Evolutionary conservation across 208 protist species (phyloP).

Genomic region (Trypanosoma melophagium): DNA sequence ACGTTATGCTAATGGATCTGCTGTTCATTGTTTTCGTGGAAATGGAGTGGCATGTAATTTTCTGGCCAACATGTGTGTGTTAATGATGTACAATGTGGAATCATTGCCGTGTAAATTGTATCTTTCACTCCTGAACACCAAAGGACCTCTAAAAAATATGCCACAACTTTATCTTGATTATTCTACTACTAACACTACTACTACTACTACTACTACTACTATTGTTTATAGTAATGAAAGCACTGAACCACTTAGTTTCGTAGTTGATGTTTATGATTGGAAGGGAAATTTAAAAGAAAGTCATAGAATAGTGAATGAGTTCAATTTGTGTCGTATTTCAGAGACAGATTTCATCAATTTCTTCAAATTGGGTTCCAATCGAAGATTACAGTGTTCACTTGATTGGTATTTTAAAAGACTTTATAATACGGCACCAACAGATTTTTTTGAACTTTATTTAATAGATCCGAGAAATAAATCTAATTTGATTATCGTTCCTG

Average conservation of each 20-base stretch:
- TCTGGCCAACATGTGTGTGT: slow-evolving; percentile 76
- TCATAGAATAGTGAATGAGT: slow-evolving; percentile 35
- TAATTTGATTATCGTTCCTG: slow-evolving; percentile 62
- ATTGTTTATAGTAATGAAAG: slow-evolving; percentile 10
- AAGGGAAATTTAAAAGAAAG: slow-evolving; percentile 59
- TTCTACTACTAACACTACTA: slow-evolving; percentile 55
- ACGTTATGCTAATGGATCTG: slow-evolving; percentile 40
- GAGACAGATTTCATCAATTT: slow-evolving; percentile 39
- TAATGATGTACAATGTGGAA: slow-evolving; percentile 51
- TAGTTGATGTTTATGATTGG: slow-evolving; percentile 53
- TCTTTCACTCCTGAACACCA: slow-evolving; percentile 30
- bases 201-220: slow-evolving; percentile 14
- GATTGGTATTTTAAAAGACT: slow-evolving; percentile 49
- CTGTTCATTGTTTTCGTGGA: slow-evolving; percentile 44
- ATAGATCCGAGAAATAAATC: slow-evolving; percentile 48
- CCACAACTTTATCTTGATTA: too few species aligned
- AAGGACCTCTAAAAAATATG: slow-evolving; percentile 15
- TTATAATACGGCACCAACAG: slow-evolving; percentile 24
- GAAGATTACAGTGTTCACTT: slow-evolving; percentile 33
- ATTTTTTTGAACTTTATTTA: slow-evolving; percentile 79
- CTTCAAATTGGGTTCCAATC: slow-evolving; percentile 49
- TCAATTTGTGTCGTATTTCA: slow-evolving; percentile 59
- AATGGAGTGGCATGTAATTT: slow-evolving; percentile 59
- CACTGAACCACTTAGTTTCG: slow-evolving; percentile 44
- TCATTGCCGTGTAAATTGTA: slow-evolving; percentile 66